Conservation (phyloP, 1,284 basidiomycete species). For the Irpex sp. region DNA sequence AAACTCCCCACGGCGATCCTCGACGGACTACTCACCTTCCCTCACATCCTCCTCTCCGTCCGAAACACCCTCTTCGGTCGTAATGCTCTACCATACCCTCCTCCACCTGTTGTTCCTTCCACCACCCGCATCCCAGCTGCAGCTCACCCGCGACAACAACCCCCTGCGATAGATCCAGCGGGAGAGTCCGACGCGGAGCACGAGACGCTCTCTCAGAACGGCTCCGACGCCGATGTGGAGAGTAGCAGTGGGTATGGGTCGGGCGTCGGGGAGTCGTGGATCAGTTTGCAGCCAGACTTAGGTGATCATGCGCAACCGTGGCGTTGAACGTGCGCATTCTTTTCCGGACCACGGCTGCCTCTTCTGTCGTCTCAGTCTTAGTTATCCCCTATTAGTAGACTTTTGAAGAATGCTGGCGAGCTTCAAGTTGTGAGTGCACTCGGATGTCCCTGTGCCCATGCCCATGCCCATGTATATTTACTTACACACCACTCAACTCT, state of each 20-base stretch:
- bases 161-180: neutral
- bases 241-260: conserved; percentile 46
- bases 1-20: conserved; percentile 64
- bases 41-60: conserved; percentile 57
- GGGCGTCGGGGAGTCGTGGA: conserved; percentile 57
- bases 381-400: too few relatives aligned
- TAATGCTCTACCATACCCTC: conserved; percentile 28
- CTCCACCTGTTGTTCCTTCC: conserved; percentile 33
- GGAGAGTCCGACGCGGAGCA: conserved; percentile 27
- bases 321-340: neutral
- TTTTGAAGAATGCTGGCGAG: too few relatives aligned
- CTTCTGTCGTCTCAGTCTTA: too few relatives aligned
- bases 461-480: too few relatives aligned
- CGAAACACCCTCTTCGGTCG: conserved; percentile 49
- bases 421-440: too few relatives aligned
- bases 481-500: too few relatives aligned
- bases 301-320: conserved; percentile 2
- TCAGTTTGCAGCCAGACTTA: conserved; percentile 42
- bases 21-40: conserved; percentile 61
- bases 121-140: conserved; percentile 11
- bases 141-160: conserved; percentile 2
- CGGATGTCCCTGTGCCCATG: too few relatives aligned
- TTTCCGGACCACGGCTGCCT: too few relatives aligned
- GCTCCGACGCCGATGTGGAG: conserved; percentile 66
- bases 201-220: conserved; percentile 35